Conservation (phyloP, 352 stramenopile species). For the Globisporangium solare region DNA sequence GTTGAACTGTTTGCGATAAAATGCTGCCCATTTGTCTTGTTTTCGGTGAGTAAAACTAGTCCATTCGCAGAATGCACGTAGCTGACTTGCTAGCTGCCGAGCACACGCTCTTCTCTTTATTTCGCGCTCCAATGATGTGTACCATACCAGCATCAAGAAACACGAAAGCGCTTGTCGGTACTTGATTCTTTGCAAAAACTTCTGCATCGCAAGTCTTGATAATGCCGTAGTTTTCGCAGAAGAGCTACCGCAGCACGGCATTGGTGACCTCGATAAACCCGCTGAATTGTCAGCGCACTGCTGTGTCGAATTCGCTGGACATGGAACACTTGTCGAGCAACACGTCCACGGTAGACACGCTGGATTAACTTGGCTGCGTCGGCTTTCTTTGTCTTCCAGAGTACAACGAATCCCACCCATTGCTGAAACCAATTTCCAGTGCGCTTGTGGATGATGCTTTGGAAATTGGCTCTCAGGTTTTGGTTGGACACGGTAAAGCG, state of each 20-base stretch:
- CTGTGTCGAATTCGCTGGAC: conserved; percentile 24
- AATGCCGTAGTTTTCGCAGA: conserved; percentile 18
- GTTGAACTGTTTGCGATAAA: conserved; percentile 26
- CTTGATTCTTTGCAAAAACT: conserved; percentile 32
- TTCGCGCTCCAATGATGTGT: conserved; percentile 15
- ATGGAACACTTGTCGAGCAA: conserved; percentile 42
- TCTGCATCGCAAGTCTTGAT: conserved; percentile 25
- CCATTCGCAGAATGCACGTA: conserved; percentile 18
- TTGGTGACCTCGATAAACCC: conserved; percentile 43
- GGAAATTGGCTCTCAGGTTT: conserved; percentile 40
- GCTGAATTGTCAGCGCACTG: conserved; percentile 41
- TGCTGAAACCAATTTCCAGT: conserved; percentile 36
- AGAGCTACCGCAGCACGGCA: conserved; percentile 18
- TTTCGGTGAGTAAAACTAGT: conserved; percentile 15
- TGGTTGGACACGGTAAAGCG: conserved; percentile 31
- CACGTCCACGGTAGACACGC: conserved; percentile 47
- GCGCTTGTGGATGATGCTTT: conserved; percentile 35
- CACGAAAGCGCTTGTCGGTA: conserved; percentile 18
- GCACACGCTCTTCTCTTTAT: conserved; percentile 33
- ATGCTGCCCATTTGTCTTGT: conserved; percentile 34
- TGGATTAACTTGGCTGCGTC: conserved; percentile 45
- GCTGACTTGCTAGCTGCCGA: conserved; percentile 12
- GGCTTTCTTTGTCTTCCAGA: conserved; percentile 24
- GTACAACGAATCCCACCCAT: conserved; percentile 34
- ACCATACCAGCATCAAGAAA: conserved; percentile 25